Conservation (phyloP, 257 asterid species). For the Gardenia jasminoides region DNA sequence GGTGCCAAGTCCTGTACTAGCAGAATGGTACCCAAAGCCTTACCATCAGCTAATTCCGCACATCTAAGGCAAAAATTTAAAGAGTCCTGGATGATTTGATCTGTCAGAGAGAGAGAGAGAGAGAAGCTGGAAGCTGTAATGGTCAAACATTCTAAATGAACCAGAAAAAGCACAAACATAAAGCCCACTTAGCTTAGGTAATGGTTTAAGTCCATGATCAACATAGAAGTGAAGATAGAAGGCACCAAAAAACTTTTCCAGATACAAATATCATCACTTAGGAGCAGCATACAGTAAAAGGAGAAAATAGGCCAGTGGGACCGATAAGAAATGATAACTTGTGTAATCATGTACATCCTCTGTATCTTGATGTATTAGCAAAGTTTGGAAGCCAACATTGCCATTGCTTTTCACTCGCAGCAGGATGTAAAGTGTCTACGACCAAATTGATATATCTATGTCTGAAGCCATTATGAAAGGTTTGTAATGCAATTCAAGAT, state of each 20-base stretch:
- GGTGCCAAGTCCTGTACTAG: constrained; percentile 36
- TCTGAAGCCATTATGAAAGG: background rate
- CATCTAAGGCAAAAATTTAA: constrained; percentile 3
- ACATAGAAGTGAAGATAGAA: background rate
- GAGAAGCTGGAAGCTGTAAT: too few relatives aligned
- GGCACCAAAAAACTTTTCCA: background rate
- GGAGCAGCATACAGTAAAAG: background rate
- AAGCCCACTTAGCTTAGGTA: background rate
- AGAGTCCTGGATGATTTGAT: constrained; percentile 6
- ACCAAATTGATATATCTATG: background rate
- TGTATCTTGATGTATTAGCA: background rate
- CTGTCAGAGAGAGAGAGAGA: constrained; percentile 7
- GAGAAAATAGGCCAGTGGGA: too few relatives aligned
- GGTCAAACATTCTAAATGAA: background rate
- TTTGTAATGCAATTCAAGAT: background rate
- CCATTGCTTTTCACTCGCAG: background rate
- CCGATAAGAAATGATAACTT: too few relatives aligned
- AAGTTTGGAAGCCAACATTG: background rate
- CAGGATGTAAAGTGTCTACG: background rate
- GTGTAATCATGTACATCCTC: background rate
- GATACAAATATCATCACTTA: background rate
- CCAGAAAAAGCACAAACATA: background rate
- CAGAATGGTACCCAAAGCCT: constrained; percentile 23
- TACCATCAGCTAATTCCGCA: constrained; percentile 28
- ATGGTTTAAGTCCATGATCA: background rate